A percentile compares a stretch with the other conserved stretches of the same genome.
Conservation (phyloP, 1,139 yeast genomes). For the Candida neerlandica region DNA sequence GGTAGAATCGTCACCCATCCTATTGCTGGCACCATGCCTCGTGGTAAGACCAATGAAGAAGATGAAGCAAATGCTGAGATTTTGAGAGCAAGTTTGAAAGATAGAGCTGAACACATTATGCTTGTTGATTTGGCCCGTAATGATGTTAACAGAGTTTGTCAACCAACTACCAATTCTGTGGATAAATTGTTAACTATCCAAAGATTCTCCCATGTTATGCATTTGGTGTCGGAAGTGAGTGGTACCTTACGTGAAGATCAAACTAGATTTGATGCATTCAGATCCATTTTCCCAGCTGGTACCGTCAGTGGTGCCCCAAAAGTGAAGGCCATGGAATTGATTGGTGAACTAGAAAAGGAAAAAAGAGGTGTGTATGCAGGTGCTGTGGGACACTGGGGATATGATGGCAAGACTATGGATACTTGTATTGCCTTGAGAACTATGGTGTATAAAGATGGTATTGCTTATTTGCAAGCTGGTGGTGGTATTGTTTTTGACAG, state of each 20-base stretch:
- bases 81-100: constrained; percentile 79
- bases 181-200: constrained; percentile 88
- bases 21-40: constrained; percentile 91
- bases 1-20: constrained; percentile 90
- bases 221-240: constrained; percentile 90
- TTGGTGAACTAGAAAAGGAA: constrained; percentile 85
- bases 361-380: constrained; percentile 98
- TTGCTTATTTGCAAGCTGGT: constrained; percentile 95
- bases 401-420: constrained; percentile 90
- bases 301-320: constrained; percentile 98
- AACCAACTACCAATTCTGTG: constrained; percentile 79
- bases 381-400: constrained; percentile 99
- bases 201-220: constrained; percentile 97
- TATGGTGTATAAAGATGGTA: constrained; percentile 90
- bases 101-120: constrained; percentile 98
- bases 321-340: constrained; percentile 93
- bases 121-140: constrained; percentile 95
- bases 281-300: constrained; percentile 98
- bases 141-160: constrained; percentile 92
- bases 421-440: constrained; percentile 97
- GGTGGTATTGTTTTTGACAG: constrained; percentile 97
- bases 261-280: constrained; percentile 92
- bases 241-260: constrained; percentile 83
- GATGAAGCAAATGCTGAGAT: constrained; percentile 81
- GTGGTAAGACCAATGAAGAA: constrained; percentile 90